A percentile compares a stretch with the other conserved stretches of the same genome.
These are phyloP conservation scores for Pyrenophora tritici-repentis DNA, from an alignment of 2,329 filamentous ascomycete species.

Conservation along the genomic window DNA sequence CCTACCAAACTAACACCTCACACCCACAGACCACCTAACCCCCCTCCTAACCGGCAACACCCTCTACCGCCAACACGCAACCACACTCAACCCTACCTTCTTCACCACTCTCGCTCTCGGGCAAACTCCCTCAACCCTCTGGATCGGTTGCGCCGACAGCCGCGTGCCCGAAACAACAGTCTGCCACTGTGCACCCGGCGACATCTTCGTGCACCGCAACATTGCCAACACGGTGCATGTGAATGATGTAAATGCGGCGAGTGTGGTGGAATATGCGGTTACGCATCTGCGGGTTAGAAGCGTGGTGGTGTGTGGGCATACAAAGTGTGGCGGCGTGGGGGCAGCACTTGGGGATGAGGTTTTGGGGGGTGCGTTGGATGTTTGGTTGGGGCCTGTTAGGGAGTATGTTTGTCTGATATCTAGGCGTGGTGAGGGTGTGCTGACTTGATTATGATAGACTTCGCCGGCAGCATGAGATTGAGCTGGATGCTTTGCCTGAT, in stretches of 20 bases:
- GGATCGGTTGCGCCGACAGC: constrained; percentile 87
- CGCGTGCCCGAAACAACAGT: constrained; percentile 84
- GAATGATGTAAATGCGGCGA: constrained; percentile 72
- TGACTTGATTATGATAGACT: constrained; percentile 37
- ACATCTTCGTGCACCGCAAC: constrained; percentile 89
- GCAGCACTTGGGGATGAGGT: constrained; percentile 61
- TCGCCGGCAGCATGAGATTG: constrained; percentile 57
- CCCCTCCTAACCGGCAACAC: constrained; percentile 71
- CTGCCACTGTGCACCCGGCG: constrained; percentile 76
- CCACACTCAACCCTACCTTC: constrained; percentile 69
- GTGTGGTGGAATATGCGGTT: constrained; percentile 81
- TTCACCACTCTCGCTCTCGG: constrained; percentile 70
- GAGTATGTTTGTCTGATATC: constrained; percentile 30
- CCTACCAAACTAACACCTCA: not conserved
- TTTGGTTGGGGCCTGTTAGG: constrained; percentile 64
- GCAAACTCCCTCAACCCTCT: constrained; percentile 71
- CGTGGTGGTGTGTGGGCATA: constrained; percentile 66
- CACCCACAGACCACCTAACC: constrained; percentile 59
- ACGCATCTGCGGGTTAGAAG: constrained; percentile 69
- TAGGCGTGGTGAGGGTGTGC: too few relatives aligned
- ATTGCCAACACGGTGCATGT: constrained; percentile 69
- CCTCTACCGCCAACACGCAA: constrained; percentile 69
- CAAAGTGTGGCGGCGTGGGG: constrained; percentile 62
- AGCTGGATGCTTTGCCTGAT: constrained; percentile 54
- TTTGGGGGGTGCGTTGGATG: constrained; percentile 62